Evolutionary conservation across 202 grass and related monocot species (phyloP), one percentile per base, ranked within the genome.

Genomic region (Eragrostis tef): DNA sequence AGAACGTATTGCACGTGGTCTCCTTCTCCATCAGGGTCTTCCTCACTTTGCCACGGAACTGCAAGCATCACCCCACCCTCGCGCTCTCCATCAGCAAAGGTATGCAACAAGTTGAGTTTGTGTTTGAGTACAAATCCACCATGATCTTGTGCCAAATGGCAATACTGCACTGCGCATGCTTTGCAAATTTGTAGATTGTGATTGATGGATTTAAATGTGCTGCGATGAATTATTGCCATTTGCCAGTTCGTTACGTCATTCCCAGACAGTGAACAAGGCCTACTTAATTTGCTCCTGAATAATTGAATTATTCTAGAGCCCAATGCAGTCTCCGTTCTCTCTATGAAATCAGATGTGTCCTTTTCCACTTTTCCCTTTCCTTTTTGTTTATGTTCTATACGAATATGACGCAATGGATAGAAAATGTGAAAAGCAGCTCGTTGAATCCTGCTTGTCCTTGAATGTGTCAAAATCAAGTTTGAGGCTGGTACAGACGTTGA

Each of bases 21-120:
- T 87, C 81, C 90, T 92, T 87, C 90, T 83, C 90, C 90, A 89
- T 86, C 90, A 66, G 29, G 81, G 87, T 85, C 80, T 71, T 74
- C 64, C 87, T 85, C 81, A 65, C 84, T 88, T 58, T 3, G 42
- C 46, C 22, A 51, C 10, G 50, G 56, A 31, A 31, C 2, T 1
- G 52, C 57, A 15, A 39, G 70, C 63, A 27, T 46, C 14, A 6
- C 4, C n/a, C n/a, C n/a, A n/a, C n/a, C 11, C 6, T 7, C 0
- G 11, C 7, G 2, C n/a, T 43, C 73, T 11, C 66, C 45, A 43
- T 53, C 15, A 13, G 3, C 70, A 42, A n/a, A 86, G 76, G 68
- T 86, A 80, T 39, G 83, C 13, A 2, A 0, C n/a, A 1, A 20
- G 16, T 36, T 73, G 4, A 7, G 8, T 14, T 49, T 26, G 11